Evolutionary conservation across 2,329 filamentous ascomycete genomes (phyloP), one percentile per base, ranked within the genome.

Genomic region (Colletotrichum spinosum): DNA sequence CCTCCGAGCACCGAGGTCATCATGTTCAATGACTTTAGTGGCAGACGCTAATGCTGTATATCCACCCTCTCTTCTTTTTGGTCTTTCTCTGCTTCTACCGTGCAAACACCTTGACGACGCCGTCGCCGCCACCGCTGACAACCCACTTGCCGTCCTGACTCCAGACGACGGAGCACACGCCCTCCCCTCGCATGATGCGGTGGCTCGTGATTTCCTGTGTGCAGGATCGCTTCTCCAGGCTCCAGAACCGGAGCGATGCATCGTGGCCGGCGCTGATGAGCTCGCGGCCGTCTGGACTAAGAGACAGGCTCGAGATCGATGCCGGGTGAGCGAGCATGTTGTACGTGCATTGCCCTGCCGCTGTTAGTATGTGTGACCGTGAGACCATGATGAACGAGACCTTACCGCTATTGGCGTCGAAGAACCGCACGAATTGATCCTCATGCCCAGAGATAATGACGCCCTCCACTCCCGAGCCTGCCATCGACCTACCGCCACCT

Each of bases 351-450:
- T 99, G 96, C 62, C 96, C 96, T 98, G 37, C 13, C 12, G 37
- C 41, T 51, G 8, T 63, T 48, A 55, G 49, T 11, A 35, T 33
- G 6, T 45, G 12, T 7, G 25, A 15, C 6, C 17, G 6, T 51
- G 41, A 13, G 6, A 55, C 12, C 6, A 17, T 6, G 8, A 35
- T 50, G 45, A 17, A 45, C 39, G 46, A 88, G 25, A 25, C 25
- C 92, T 79, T 91, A 98, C 96, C 96, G 80, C 93, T 97, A 76
- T 99, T 98, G 68, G 96, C 96, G 83, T 99, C 96, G 77, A 97
- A 99, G 84, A 99, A 97, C 70, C 95, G 87, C 71, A 99, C 94
- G 74, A 94, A 97, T 71, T 92, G 90, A 80, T 99, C 96, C 81
- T 99, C 96, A 75, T 99, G 95, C 69, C 96, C 96, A 67, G 92